Evolutionary conservation across 1,284 basidiomycete species (phyloP).

Genomic region (Ganoderma meredithae): DNA sequence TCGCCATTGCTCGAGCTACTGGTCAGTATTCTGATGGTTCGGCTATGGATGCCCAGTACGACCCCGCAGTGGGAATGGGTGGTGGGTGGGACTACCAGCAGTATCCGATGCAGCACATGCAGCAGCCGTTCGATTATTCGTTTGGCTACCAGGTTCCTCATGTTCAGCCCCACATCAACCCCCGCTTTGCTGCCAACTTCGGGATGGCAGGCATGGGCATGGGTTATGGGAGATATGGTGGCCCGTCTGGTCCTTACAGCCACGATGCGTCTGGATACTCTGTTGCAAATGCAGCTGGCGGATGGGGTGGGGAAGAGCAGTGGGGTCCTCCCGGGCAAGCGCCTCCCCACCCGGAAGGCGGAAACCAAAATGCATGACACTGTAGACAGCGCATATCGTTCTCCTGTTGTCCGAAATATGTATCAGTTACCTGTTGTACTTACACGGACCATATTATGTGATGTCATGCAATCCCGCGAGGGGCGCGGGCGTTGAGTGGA

Average conservation of each 20-base stretch:
- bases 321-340: constrained; percentile 18
- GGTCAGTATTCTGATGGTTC: constrained; percentile 47
- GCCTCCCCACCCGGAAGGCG: constrained; percentile 2
- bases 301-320: constrained; percentile 19
- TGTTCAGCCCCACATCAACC: constrained; percentile 85
- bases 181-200: constrained; percentile 64
- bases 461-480: neutral
- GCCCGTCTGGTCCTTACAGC: constrained; percentile 26
- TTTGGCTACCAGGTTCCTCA: constrained; percentile 48
- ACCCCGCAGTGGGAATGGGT: constrained; percentile 14
- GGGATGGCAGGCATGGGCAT: constrained; percentile 32
- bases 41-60: constrained; percentile 22
- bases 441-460: neutral
- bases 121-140: constrained; percentile 35
- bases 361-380: constrained; percentile 9
- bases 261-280: constrained; percentile 23
- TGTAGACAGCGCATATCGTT: neutral
- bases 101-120: constrained; percentile 32
- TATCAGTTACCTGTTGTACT: constrained; percentile 13
- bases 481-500: constrained; percentile 30
- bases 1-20: constrained; percentile 55
- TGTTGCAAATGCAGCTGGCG: constrained; percentile 15
- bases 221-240: constrained; percentile 28
- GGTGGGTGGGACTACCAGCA: constrained; percentile 36
- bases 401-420: neutral